These are phyloP conservation scores for Mycosphaerelloides madeirae DNA, from an alignment of 2,329 filamentous ascomycete genomes.

Conservation along the genomic window DNA sequence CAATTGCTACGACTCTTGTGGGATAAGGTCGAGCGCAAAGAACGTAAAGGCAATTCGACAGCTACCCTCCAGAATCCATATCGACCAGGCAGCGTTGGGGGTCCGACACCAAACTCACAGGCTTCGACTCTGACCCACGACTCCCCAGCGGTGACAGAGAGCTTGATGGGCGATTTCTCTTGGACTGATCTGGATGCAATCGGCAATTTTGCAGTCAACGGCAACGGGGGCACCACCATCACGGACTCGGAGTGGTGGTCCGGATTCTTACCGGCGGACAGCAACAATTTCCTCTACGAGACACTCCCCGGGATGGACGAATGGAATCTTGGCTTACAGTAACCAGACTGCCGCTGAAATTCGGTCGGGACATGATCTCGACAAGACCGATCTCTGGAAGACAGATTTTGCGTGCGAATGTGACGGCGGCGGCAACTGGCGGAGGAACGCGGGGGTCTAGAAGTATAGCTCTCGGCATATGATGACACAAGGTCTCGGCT, in stretches of 20 bases:
- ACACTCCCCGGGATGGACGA: conserved; percentile 29
- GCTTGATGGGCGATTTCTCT: conserved; percentile 44
- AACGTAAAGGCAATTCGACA: conserved; percentile 23
- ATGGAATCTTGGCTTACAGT: conserved; percentile 30
- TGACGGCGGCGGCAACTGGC: too few species aligned
- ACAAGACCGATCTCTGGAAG: too few species aligned
- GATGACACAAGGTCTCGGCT: too few species aligned
- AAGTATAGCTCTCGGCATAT: too few species aligned
- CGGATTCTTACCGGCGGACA: conserved; percentile 35
- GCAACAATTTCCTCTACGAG: conserved; percentile 32
- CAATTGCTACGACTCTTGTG: conserved; percentile 45
- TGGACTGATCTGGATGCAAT: conserved; percentile 48
- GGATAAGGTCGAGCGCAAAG: conserved; percentile 42
- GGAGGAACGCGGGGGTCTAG: too few species aligned
- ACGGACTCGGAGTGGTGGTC: conserved; percentile 35
- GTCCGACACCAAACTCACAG: conserved; percentile 30
- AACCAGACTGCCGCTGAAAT: background rate
- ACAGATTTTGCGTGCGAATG: too few species aligned
- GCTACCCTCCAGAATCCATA: conserved; percentile 35
- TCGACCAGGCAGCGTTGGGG: conserved; percentile 37
- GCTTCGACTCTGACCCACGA: conserved; percentile 24
- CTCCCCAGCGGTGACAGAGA: conserved; percentile 41
- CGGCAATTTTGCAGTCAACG: conserved; percentile 46
- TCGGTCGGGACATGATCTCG: too few species aligned
- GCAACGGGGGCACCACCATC: conserved; percentile 29